Conservation (phyloP, 306 rosid genomes). For the Nissolia schottii region DNA sequence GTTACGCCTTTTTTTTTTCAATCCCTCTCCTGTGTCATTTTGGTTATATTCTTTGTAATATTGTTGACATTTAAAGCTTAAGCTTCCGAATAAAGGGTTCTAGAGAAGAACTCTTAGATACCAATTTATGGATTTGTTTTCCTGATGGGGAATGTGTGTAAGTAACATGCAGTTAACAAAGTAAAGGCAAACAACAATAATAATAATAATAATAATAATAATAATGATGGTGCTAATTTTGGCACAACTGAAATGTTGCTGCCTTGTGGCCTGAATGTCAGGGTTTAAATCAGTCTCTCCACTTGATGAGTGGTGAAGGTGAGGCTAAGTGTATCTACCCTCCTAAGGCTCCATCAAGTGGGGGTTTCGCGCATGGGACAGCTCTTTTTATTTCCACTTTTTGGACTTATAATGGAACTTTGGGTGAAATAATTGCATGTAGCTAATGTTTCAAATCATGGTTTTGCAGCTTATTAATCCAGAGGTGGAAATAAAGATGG, state of each 20-base stretch:
- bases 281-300: no score
- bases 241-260: no score
- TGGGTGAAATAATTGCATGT: background rate
- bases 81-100: background rate
- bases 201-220: no score
- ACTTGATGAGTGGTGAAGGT: no score
- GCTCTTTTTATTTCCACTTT: no score
- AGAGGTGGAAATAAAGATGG: conserved; percentile 58
- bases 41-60: background rate
- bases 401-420: background rate
- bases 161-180: background rate
- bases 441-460: conserved; percentile 8
- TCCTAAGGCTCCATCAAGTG: no score
- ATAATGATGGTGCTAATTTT: no score
- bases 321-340: no score
- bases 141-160: background rate
- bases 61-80: background rate
- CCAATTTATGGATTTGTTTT: background rate
- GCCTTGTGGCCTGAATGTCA: no score
- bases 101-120: background rate
- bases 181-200: background rate
- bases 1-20: conserved; percentile 6
- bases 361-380: no score
- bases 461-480: conserved; percentile 73
- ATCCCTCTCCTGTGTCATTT: background rate